Base-by-base conservation (phyloP, 2,329 filamentous ascomycete species). In the Beauveria sp. region DNA sequence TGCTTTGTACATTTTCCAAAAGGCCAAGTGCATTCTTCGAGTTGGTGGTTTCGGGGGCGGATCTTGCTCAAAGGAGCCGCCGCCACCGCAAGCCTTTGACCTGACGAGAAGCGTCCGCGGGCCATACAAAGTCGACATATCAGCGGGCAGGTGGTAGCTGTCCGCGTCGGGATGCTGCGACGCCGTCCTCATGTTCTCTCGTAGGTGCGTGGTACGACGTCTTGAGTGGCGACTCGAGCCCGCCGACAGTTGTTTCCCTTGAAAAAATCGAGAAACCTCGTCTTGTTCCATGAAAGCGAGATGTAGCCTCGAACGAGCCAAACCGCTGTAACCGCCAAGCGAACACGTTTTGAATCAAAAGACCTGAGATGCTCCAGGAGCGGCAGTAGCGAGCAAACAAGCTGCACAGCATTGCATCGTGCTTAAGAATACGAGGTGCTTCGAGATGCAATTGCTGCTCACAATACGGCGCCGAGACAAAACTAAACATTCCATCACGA, bases 291-390 rank as follows among this genome's bases (percentile, higher is more conserved):
- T 0, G 82, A 80, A 50, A 81, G 76, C 43, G 71, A 71, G 55
- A 85, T 73, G 5, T 84, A 43, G 78, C 75, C 9, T 70, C 67
- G n/a, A 73, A 73, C 68, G 8, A 86, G 75, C 83, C 84, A 86
- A 37, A 14, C 5, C 12, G 12, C 34, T 12, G 34, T 14, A 12
- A 37, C 12, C 12, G 12, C 34, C 34, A 14, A 14, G 34, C 34
- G 12, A 37, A 12, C 1, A 5, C 1, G 12, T 14, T 14, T 37
- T 14, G 9, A 34, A 34, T 34, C 9, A 73, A 66, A 47, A 48
- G 7, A 52, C 26, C 48, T 14, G 12, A 37, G 34, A 37, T 37
- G 34, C 34, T 37, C 12, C 34, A 12, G 34, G 34, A 37, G 34
- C 12, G 34, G 12, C 34, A 37, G 34, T 37, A 37, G 34, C 34